phyloP scores from a whole-genome alignment of 1,284 basidiomycete genomes.

The Wallemia mellicola region DNA sequence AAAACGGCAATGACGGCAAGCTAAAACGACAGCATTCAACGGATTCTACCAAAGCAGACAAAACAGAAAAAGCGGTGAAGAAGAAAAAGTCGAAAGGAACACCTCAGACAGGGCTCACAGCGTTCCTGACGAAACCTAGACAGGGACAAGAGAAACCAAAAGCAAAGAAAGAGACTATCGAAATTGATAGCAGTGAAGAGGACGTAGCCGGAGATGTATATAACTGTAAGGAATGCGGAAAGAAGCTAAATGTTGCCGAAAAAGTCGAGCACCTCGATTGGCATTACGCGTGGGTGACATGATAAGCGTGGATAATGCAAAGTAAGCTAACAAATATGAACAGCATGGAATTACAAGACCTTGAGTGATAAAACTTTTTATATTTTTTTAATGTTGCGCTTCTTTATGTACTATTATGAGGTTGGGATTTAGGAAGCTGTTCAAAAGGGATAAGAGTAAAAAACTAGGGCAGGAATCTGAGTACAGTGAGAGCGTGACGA shows the following conservation, averaged over 20 bases:
- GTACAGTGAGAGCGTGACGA: neutral
- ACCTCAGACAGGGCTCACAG: neutral
- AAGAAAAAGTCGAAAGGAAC: neutral
- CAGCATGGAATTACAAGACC: neutral
- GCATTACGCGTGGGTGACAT: neutral
- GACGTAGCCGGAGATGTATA: neutral
- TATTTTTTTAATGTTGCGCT: neutral
- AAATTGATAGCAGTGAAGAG: neutral
- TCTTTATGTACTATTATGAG: neutral
- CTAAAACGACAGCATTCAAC: too few species aligned
- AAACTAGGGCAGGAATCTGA: neutral
- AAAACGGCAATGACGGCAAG: neutral
- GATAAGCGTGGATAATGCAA: too few species aligned
- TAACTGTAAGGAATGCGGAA: neutral
- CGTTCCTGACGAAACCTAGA: neutral
- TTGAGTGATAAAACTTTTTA: neutral
- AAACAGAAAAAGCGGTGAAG: neutral
- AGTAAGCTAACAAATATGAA: too few species aligned
- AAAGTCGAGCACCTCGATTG: neutral
- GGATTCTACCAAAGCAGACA: too few species aligned
- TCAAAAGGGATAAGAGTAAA: neutral
- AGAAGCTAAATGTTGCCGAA: neutral
- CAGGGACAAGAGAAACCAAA: neutral
- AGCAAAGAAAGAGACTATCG: neutral
- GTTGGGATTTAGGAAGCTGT: neutral